Evolutionary conservation across 495 filamentous ascomycete species (phyloP).

Genomic region (Bombardia bombarda): DNA sequence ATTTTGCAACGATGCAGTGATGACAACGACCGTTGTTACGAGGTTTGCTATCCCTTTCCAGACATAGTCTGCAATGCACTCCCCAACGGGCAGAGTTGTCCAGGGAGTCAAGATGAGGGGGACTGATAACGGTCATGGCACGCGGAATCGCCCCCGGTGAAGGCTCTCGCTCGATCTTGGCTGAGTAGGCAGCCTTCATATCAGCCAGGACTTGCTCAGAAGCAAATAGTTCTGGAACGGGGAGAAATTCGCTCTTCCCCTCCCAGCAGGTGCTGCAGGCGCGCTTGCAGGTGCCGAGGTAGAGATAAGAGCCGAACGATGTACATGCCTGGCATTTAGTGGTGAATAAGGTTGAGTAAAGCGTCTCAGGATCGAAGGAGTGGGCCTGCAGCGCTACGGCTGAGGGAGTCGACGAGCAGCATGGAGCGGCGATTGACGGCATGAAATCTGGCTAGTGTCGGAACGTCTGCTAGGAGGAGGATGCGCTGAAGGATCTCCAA

Average conservation of each 20-base stretch:
- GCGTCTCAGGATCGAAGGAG: not conserved
- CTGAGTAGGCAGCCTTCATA: not conserved
- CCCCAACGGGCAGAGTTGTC: no score
- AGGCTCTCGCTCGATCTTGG: not conserved
- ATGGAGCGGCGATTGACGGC: conserved; percentile 18
- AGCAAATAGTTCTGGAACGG: not conserved
- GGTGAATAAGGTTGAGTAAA: not conserved
- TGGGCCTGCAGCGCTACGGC: conserved; percentile 6
- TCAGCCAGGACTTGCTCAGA: no score
- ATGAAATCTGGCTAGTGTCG: conserved; percentile 12
- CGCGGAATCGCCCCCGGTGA: not conserved
- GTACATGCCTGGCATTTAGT: not conserved
- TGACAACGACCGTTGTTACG: no score
- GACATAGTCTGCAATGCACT: not conserved
- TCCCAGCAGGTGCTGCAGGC: not conserved
- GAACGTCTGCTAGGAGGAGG: conserved; percentile 13
- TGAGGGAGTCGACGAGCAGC: conserved; percentile 14
- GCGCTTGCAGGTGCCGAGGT: not conserved
- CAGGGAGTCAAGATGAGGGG: no score
- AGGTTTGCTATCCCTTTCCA: not conserved
- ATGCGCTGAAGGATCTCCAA: conserved; percentile 9
- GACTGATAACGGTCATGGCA: not conserved
- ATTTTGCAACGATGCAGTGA: no score
- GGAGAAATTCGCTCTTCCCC: not conserved
- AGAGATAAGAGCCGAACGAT: not conserved